Conservation (phyloP, 495 filamentous ascomycete species). For the Hypoxylon crocopeplum region DNA sequence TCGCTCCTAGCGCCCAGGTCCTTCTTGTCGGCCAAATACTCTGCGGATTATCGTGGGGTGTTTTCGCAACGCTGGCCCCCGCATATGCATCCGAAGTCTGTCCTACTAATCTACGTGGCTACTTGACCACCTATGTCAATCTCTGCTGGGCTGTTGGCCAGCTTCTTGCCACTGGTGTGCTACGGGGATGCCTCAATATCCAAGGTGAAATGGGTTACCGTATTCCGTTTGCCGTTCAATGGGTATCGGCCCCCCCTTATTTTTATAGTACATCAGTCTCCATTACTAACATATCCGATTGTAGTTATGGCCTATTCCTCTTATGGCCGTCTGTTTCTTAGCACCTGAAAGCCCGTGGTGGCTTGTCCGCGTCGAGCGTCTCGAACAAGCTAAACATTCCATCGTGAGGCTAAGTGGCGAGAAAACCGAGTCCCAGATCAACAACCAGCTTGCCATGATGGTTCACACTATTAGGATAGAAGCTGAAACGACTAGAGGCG, state of each 20-base stretch:
- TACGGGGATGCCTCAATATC: conserved; percentile 57
- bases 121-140: conserved; percentile 74
- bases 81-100: conserved; percentile 66
- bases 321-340: conserved; percentile 64
- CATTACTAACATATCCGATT: neutral
- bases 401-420: conserved; percentile 62
- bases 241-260: conserved; percentile 39
- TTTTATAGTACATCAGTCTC: neutral
- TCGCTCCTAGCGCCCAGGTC: conserved; percentile 63
- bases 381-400: conserved; percentile 54
- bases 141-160: conserved; percentile 75
- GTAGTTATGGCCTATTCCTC: conserved; percentile 53
- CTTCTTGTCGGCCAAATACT: conserved; percentile 70
- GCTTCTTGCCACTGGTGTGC: conserved; percentile 67
- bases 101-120: conserved; percentile 65
- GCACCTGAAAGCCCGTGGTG: conserved; percentile 78
- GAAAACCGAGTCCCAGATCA: conserved; percentile 55
- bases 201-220: conserved; percentile 76
- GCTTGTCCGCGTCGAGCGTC: conserved; percentile 67
- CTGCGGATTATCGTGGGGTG: conserved; percentile 71
- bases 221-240: conserved; percentile 66
- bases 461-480: conserved; percentile 69
- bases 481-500: conserved; percentile 56
- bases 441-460: conserved; percentile 74
- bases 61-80: conserved; percentile 54